These are phyloP conservation scores for Ustilago bromivora DNA, from an alignment of 1,284 basidiomycete genomes.

Conservation along the genomic window DNA sequence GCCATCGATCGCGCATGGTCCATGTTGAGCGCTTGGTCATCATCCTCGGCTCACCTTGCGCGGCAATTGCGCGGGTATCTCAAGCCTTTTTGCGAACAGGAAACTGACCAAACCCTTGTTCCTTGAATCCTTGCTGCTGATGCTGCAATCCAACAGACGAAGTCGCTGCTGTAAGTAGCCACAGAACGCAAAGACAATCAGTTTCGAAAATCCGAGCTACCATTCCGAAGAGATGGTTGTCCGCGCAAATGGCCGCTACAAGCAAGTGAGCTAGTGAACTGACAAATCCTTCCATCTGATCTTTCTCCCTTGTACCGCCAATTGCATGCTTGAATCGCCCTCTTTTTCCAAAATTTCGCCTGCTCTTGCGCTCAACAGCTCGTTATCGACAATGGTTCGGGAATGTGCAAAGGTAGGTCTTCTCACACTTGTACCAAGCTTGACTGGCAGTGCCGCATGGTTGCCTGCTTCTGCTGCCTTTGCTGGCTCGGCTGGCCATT, in stretches of 20 bases:
- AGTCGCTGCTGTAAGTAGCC: constrained; percentile 67
- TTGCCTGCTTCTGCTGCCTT: background rate
- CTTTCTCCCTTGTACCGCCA: background rate
- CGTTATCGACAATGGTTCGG: constrained; percentile 70
- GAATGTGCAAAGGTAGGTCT: constrained; percentile 69
- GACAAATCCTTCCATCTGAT: constrained; percentile 5
- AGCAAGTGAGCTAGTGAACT: constrained; percentile 3
- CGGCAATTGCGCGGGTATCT: no score
- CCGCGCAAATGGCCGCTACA: background rate
- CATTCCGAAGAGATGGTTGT: background rate
- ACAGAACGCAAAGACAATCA: background rate
- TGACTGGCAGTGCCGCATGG: background rate
- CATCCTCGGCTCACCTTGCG: background rate
- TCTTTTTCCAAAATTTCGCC: background rate
- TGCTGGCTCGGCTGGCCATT: background rate
- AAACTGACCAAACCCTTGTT: constrained; percentile 18
- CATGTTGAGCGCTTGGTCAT: background rate
- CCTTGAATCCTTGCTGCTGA: background rate
- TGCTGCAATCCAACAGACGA: constrained; percentile 56
- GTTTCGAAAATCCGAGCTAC: constrained; percentile 1
- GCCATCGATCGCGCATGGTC: background rate
- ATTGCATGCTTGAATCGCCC: background rate
- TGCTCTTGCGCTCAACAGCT: constrained; percentile 44
- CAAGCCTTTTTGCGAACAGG: background rate
- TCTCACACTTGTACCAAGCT: background rate